Percentiles rank a stretch among this genome's conserved stretches.
These are phyloP conservation scores for Protea cynaroides DNA, from an alignment of 164 flowering plant genomes.

Conservation along the genomic window DNA sequence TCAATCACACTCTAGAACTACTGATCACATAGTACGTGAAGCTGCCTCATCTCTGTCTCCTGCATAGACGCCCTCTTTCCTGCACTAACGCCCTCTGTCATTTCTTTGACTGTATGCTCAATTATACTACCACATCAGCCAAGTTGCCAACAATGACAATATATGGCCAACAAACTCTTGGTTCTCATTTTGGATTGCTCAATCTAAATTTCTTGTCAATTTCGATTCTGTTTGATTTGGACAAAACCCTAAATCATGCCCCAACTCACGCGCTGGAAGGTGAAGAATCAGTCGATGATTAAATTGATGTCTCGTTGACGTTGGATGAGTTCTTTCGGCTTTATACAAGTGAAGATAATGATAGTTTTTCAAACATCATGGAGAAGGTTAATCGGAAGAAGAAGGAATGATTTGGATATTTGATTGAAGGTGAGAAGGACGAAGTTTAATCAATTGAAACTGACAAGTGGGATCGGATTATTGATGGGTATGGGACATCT, in stretches of 20 bases:
- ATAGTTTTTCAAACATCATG: slow-evolving; percentile 69
- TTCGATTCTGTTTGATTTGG: slow-evolving; percentile 42
- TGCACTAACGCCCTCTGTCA: too few relatives aligned
- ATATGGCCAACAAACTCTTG: slow-evolving; percentile 55
- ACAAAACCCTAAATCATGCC: slow-evolving; percentile 27
- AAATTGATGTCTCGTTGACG: slow-evolving; percentile 26
- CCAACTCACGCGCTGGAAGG: slow-evolving; percentile 10
- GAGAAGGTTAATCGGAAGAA: slow-evolving; percentile 84
- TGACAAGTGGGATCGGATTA: slow-evolving; percentile 52
- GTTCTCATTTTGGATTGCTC: neutral
- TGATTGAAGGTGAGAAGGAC: slow-evolving; percentile 55
- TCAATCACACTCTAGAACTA: too few relatives aligned
- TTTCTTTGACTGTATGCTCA: too few relatives aligned
- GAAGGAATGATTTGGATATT: slow-evolving; percentile 60
- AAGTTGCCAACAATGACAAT: too few relatives aligned
- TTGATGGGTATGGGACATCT: slow-evolving; percentile 92
- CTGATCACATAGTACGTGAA: too few relatives aligned
- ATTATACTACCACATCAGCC: too few relatives aligned
- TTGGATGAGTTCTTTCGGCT: slow-evolving; percentile 72
- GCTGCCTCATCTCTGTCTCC: too few relatives aligned
- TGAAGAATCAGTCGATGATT: slow-evolving; percentile 19
- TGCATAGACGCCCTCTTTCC: too few relatives aligned
- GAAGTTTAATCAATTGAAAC: slow-evolving; percentile 31
- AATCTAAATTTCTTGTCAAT: slow-evolving; percentile 39
- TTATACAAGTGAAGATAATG: slow-evolving; percentile 93